A percentile compares a stretch with the other conserved stretches of the same genome.
These are phyloP conservation scores for Porodaedalea pini DNA, from an alignment of 1,284 basidiomycete species.

Conservation along the genomic window DNA sequence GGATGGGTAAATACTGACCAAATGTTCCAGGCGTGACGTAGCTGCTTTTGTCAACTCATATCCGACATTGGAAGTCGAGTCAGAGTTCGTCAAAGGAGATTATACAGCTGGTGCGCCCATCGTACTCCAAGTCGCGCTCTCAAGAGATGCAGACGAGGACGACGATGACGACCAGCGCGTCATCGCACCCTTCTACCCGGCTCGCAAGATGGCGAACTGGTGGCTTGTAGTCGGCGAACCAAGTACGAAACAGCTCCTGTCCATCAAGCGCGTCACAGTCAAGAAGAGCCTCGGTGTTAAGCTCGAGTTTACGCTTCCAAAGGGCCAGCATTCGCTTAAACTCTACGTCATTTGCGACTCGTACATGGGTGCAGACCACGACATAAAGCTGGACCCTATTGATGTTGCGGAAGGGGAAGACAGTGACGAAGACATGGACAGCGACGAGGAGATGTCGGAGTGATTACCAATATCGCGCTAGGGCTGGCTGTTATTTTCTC, in stretches of 20 bases:
- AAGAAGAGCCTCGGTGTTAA: conserved; percentile 75
- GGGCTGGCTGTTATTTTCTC: background rate
- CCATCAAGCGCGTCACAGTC: conserved; percentile 95
- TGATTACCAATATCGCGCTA: conserved; percentile 9
- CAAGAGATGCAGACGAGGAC: conserved; percentile 78
- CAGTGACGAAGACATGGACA: conserved; percentile 66
- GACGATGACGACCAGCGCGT: conserved; percentile 73
- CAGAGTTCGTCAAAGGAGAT: conserved; percentile 78
- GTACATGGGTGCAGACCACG: conserved; percentile 88
- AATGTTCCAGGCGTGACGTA: conserved; percentile 66
- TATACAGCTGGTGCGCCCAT: conserved; percentile 86
- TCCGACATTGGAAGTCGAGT: conserved; percentile 85
- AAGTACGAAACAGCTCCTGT: conserved; percentile 71
- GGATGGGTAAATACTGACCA: conserved; percentile 21
- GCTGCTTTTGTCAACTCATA: conserved; percentile 94
- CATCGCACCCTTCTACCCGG: conserved; percentile 89
- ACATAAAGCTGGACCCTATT: conserved; percentile 75
- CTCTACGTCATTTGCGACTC: conserved; percentile 93
- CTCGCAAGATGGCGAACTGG: conserved; percentile 92
- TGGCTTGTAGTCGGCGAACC: conserved; percentile 93
- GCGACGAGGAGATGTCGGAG: conserved; percentile 39
- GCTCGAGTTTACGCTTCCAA: conserved; percentile 84
- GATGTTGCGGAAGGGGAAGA: conserved; percentile 86
- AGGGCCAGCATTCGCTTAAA: conserved; percentile 81
- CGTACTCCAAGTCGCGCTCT: conserved; percentile 73